Base-by-base conservation (phyloP, 2,329 filamentous ascomycete species). In the Pseudocercospora ulei region DNA sequence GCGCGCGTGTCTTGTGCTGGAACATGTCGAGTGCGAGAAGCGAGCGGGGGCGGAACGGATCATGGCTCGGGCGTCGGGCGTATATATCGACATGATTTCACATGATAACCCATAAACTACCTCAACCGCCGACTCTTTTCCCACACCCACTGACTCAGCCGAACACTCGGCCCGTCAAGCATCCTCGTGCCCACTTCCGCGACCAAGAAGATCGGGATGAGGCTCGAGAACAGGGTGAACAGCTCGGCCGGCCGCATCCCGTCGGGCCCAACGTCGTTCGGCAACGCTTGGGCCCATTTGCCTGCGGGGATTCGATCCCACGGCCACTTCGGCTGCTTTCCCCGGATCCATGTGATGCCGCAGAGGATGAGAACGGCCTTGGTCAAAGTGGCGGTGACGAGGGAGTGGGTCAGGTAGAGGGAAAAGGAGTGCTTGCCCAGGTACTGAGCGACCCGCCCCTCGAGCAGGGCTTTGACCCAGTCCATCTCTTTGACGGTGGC, bases 371-470 rank as follows among this genome's bases (percentile, higher is more conserved):
- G 48, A 7, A 52, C 38, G 3, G 38, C 31, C 20, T 82, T 74
- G 1, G 73, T 75, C 1, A 79, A 38, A 0, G 65, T 66, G 62
- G 65, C 70, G 1, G 80, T 60, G 1, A 80, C 56, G 0, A 75
- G 75, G 0, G 75, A 75, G 45, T 80, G 76, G 4, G 78, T 67
- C 7, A 80, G 63, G 56, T 80, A 80, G 2, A 80, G 59, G 0
- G 71, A 65, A 51, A 72, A 80, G 0, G 73, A 77, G 39, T 78
- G 66, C 28, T 69, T 67, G 0, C 75, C 76, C 4, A 80, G 65
- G 43, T 76, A 52, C 34, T 48, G 49, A 2, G 36, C 18, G 12
- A 46, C 28, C n/a, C 26, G 41, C 3, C 40, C 38, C 20, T 52
- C 47, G 17, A 50, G 42, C 2, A 48, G 6, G 6, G 24, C 20